Evolutionary conservation across 2,329 filamentous ascomycete genomes (phyloP).

Genomic region (Fusarium cyanostomum): DNA sequence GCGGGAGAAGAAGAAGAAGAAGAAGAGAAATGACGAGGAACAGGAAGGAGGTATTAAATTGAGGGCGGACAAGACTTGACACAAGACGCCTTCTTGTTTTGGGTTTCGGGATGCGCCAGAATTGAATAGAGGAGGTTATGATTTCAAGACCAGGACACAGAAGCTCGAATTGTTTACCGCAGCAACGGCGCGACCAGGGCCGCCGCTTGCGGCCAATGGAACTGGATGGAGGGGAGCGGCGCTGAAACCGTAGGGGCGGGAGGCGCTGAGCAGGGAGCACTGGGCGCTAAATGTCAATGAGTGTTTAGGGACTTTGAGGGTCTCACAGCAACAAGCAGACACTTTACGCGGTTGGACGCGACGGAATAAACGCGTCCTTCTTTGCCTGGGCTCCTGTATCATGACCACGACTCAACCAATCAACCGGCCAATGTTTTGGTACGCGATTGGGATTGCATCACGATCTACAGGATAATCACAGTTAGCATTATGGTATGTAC

Average conservation of each 20-base stretch:
- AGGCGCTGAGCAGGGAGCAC: conserved; percentile 18
- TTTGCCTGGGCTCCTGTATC: conserved; percentile 5
- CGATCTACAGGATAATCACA: conserved; percentile 6
- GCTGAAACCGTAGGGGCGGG: conserved; percentile 37
- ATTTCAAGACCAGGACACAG: conserved; percentile 21
- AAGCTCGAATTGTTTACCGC: conserved; percentile 45
- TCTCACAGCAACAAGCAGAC: conserved; percentile 37
- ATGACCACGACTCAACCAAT: conserved; percentile 28
- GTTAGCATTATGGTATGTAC: conserved; percentile 34
- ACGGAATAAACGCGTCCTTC: conserved; percentile 33
- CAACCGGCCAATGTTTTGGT: conserved; percentile 13
- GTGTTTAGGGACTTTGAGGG: conserved; percentile 15
- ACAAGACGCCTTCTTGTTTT: conserved; percentile 28
- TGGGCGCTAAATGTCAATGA: conserved; percentile 21
- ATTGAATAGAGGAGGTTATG: conserved; percentile 12
- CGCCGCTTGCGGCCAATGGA: conserved; percentile 32
- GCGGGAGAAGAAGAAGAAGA: background rate
- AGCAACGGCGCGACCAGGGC: conserved; percentile 43
- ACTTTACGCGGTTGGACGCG: conserved; percentile 52
- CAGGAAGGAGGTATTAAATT: conserved; percentile 3
- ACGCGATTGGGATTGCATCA: conserved; percentile 19
- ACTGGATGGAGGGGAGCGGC: conserved; percentile 5
- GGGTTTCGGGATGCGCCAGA: conserved; percentile 16
- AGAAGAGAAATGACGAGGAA: conserved; percentile 1
- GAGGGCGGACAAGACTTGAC: background rate